Evolutionary conservation across 78 protist species (phyloP), one percentile per base, ranked within the genome.

Genomic region (Guillardia theta): DNA sequence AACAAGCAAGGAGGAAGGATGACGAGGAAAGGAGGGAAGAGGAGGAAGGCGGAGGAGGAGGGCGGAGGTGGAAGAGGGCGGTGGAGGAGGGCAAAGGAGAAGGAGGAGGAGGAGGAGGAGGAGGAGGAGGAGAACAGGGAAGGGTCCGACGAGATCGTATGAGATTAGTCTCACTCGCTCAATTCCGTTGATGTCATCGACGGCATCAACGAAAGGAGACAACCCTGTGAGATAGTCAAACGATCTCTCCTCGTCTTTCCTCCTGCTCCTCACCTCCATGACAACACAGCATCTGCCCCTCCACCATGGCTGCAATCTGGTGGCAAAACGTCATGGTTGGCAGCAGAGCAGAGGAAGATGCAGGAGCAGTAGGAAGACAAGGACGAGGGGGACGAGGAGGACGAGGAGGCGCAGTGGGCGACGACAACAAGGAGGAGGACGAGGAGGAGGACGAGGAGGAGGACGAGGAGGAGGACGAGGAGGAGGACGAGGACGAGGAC

Each of bases 201-300:
- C 92, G 45, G 97, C 64, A 50, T 96, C 97, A 8, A 98, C 88
- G 10, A 97, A 93, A 41, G 99, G 99, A n/a, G 98, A 97, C 44
- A 98, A 87, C 39, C 99, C 30, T 50, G 58, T 15, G 15, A 50
- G 58, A 19, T 50, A 15, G 10, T 19, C 58, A 15, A 50, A 19
- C 30, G 58, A 10, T 19, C 58, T 50, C 30, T 50, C 58, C 58
- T 10, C 58, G 15, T 19, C 15, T 15, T 15, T 15, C 15, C 30
- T 10, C 58, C 58, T 19, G 10, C 30, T 19, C 58, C 58, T 10
- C 15, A 15, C 10, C 99, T 24, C 99, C 99, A 80, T 99, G 99
- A 33, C 97, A 93, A 95, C 99, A 98, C 95, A 98, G 97, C 64
- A 98, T 97, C 97, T 96, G 46, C 10, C 9, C 88, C 8, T 64